A percentile compares a stretch with the other conserved stretches of the same genome.
Conservation (phyloP, 139 green algal genomes). For the Tetraselmis striata region DNA sequence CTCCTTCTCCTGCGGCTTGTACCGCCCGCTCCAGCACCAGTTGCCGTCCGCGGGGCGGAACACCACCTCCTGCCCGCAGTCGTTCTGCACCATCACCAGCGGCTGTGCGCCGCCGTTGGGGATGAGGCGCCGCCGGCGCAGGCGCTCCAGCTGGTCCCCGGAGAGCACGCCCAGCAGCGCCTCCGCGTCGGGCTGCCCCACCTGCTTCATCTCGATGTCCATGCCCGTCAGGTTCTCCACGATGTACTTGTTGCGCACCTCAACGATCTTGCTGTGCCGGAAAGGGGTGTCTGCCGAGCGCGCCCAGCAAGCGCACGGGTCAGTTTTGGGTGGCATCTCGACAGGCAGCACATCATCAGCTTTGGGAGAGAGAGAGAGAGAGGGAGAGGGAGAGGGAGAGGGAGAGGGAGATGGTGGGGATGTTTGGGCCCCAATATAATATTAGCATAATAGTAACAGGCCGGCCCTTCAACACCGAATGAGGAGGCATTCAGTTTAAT, state of each 20-base stretch:
- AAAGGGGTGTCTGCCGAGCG: conserved; percentile 51
- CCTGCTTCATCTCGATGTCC: conserved; percentile 73
- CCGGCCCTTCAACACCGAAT: no score
- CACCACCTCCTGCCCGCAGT: conserved; percentile 36
- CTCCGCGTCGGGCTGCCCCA: conserved; percentile 47
- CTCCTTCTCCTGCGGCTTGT: conserved; percentile 54
- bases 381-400: no score
- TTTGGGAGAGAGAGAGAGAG: no score
- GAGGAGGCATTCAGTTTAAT: no score
- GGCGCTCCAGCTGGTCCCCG: neutral
- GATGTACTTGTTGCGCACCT: conserved; percentile 62
- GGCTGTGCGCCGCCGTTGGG: neutral
- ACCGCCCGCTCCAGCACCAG: conserved; percentile 61
- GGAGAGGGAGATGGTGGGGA: no score
- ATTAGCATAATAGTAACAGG: no score
- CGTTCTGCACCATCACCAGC: neutral
- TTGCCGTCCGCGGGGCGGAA: conserved; percentile 43
- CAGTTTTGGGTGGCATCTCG: no score
- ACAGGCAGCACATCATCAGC: no score
- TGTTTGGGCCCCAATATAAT: no score
- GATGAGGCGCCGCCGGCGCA: neutral
- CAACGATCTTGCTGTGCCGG: conserved; percentile 46
- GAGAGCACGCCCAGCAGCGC: conserved; percentile 23
- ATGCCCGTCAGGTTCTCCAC: conserved; percentile 77
- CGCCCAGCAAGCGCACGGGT: no score